Conservation (phyloP, 2,329 filamentous ascomycete genomes). For the Scortechinia acanthostroma region DNA sequence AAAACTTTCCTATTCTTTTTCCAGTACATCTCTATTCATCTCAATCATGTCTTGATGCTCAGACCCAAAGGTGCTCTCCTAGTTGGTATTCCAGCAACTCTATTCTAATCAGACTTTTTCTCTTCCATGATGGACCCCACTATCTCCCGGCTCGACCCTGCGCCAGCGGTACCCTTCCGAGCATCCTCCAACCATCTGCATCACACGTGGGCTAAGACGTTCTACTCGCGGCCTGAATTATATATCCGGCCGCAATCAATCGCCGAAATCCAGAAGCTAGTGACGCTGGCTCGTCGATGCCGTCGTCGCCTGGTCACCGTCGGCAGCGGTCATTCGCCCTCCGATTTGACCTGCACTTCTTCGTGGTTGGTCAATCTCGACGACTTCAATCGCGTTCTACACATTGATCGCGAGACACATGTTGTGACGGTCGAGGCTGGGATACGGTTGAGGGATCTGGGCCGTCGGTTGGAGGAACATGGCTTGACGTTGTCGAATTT, state of each 20-base stretch:
- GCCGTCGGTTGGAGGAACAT: slow-evolving; percentile 64
- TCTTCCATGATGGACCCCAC: slow-evolving; percentile 29
- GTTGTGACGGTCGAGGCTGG: slow-evolving; percentile 78
- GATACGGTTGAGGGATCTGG: slow-evolving; percentile 72
- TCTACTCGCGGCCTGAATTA: slow-evolving; percentile 80
- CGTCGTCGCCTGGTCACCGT: slow-evolving; percentile 76
- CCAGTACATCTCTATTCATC: no score
- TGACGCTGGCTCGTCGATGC: slow-evolving; percentile 74
- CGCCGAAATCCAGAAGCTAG: slow-evolving; percentile 74
- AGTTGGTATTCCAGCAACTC: no score
- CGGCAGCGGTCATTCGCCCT: slow-evolving; percentile 89
- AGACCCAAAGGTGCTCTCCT: no score
- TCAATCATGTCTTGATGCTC: no score
- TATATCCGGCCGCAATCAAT: slow-evolving; percentile 79
- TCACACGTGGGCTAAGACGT: slow-evolving; percentile 91
- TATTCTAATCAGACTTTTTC: no score
- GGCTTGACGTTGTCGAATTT: slow-evolving; percentile 85
- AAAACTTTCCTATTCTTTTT: no score
- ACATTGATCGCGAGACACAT: slow-evolving; percentile 58
- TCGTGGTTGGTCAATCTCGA: slow-evolving; percentile 94
- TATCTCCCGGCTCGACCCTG: slow-evolving; percentile 46
- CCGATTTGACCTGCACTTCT: slow-evolving; percentile 83
- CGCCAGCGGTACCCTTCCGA: slow-evolving; percentile 71
- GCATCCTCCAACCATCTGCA: slow-evolving; percentile 68
- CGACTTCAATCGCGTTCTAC: slow-evolving; percentile 66